Base-by-base conservation (phyloP, 148 eudicot species). In the Amaranthus palmeri region DNA sequence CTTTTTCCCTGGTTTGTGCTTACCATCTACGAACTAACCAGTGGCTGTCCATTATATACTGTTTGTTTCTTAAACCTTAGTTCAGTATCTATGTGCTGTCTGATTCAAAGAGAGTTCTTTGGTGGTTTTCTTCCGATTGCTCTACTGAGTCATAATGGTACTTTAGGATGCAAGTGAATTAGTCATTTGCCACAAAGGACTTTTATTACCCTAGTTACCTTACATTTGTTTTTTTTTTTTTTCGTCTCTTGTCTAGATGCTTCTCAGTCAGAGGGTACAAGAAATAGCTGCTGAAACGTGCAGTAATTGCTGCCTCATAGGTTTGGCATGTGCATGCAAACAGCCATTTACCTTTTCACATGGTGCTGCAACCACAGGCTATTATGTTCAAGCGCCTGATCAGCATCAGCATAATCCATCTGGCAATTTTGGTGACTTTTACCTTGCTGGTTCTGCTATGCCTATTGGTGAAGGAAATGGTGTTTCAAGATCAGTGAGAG, bases 211-310 rank as follows among this genome's bases (percentile, higher is more conserved):
- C 10, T 53, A n/a, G 4, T 53, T 72, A 54, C 48, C 60, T 40
- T 78, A 17, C 64, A 74, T 59, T 43, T 66, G 61, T 78, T 41
- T 65, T 10, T 53, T 54, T 78, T 41, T 65, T 10, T 53, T 54
- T 51, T 11, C 64, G 17, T 46, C 70, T 74, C 68, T 40, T 80
- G 74, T 64, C 56, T 53, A 96, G 99, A 96, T 88, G 93, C 99
- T 96, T 79, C 83, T 96, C 74, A 86, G 93, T 78, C 99, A 92
- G 82, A 83, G 96, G 82, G 97, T 96, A 68, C 97, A 92, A 80
- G 95, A 92, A 85, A 84, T 87, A 63, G 95, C 93, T 70, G 89
- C 95, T 18, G 90, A 90, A 67, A 92, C 97, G 50, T 96, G 99
- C 89, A 90, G 76, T 82, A 92, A 83, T 70, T 96, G 99, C 83